Evolutionary conservation across 768 basidiomycete species (phyloP).

Genomic region (Lactifluus subvellereus): DNA sequence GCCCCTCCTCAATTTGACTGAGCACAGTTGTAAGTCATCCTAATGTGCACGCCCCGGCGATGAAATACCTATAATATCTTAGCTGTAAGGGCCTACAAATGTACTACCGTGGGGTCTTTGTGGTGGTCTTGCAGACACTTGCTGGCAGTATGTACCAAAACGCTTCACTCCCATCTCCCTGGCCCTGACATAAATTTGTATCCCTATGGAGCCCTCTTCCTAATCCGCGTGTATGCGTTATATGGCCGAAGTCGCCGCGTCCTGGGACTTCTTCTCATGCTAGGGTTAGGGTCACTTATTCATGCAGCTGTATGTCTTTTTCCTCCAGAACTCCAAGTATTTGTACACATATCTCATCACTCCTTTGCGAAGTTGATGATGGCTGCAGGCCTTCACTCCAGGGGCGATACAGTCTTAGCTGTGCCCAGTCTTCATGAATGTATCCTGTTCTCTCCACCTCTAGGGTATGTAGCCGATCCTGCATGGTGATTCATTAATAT

Average conservation of each 20-base stretch:
- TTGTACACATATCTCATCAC: not conserved
- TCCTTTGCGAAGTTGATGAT: not conserved
- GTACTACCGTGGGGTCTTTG: not conserved
- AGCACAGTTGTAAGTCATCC: constrained; percentile 7
- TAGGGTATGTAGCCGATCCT: not conserved
- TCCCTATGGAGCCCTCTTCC: not conserved
- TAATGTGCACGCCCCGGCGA: too few species aligned
- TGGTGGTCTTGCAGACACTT: not conserved
- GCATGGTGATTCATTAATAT: not conserved
- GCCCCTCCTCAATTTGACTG: not conserved
- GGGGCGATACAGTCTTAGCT: too few species aligned
- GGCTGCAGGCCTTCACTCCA: too few species aligned
- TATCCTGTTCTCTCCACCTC: not conserved
- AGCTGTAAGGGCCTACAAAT: constrained; percentile 1
- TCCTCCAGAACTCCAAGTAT: not conserved
- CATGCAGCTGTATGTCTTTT: not conserved
- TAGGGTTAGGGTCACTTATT: not conserved
- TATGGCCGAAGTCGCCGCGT: constrained; percentile 4
- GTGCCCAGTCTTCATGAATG: not conserved
- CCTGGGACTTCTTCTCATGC: not conserved
- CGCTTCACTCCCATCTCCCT: not conserved
- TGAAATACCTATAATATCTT: not conserved
- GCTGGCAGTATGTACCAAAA: not conserved
- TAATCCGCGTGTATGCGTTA: constrained; percentile 10
- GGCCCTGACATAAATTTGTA: not conserved